A percentile compares a stretch with the other conserved stretches of the same genome.
These are phyloP conservation scores for Penicillium sp. DNA, from an alignment of 2,329 filamentous ascomycete genomes.

Conservation along the genomic window DNA sequence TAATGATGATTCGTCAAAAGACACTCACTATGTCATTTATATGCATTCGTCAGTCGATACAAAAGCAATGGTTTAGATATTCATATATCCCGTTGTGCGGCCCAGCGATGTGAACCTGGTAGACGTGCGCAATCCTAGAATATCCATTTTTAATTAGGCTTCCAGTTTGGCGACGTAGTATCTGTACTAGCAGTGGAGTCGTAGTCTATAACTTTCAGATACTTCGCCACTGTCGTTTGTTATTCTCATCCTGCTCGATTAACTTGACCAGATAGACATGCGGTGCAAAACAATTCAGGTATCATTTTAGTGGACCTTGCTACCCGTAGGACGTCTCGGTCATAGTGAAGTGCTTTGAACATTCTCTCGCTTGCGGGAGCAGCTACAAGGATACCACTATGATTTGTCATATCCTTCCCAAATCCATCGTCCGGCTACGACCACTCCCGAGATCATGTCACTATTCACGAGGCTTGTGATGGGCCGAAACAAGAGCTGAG, in stretches of 20 bases:
- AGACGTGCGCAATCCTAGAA: background rate
- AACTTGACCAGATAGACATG: too few relatives aligned
- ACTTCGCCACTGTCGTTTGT: too few relatives aligned
- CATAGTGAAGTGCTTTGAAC: too few relatives aligned
- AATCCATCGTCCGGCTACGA: background rate
- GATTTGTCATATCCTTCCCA: constrained; percentile 4
- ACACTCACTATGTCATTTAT: constrained; percentile 37
- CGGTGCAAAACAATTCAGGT: too few relatives aligned
- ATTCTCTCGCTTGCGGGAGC: too few relatives aligned
- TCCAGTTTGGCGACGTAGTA: too few relatives aligned
- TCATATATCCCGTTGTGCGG: constrained; percentile 10
- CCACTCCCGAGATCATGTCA: background rate
- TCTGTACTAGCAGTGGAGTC: too few relatives aligned
- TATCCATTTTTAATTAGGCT: too few relatives aligned
- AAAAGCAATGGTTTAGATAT: constrained; percentile 35
- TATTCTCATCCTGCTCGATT: too few relatives aligned
- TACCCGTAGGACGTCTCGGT: too few relatives aligned
- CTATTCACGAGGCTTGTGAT: background rate
- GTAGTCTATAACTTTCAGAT: too few relatives aligned
- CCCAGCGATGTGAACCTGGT: background rate
- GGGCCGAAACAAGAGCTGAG: background rate
- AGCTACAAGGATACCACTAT: background rate
- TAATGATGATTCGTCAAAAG: constrained; percentile 42
- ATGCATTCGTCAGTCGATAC: constrained; percentile 34
- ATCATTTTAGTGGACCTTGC: background rate